A percentile compares a stretch with the other conserved stretches of the same genome.
Evolutionary conservation across 2,329 filamentous ascomycete species (phyloP).

Genomic region (Cladosporium halotolerans): DNA sequence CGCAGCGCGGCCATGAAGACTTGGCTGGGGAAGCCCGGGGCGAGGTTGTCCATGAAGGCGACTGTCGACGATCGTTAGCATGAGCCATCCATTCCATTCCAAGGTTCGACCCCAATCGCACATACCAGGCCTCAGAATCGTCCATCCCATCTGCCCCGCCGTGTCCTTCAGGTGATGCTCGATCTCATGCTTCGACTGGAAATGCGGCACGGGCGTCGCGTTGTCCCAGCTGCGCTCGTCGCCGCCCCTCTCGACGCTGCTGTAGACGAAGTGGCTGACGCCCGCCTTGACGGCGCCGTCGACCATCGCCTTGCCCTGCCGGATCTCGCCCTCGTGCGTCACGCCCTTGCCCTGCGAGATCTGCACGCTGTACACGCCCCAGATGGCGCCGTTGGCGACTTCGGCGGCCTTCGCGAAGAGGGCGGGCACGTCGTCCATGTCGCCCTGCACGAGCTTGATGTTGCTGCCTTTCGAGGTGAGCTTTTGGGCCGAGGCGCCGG

Average conservation of each 20-base stretch:
- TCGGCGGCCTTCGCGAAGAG: slow-evolving; percentile 46
- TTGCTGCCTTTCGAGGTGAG: slow-evolving; percentile 40
- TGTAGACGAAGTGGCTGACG: slow-evolving; percentile 60
- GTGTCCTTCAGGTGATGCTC: slow-evolving; percentile 53
- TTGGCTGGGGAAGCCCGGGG: slow-evolving; percentile 43
- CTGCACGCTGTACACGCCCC: slow-evolving; percentile 58
- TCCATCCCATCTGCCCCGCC: slow-evolving; percentile 51
- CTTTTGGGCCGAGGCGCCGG: slow-evolving; percentile 44
- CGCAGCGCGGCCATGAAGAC: slow-evolving; percentile 45
- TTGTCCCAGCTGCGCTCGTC: slow-evolving; percentile 47
- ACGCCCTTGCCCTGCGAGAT: slow-evolving; percentile 40
- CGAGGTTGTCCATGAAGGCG: slow-evolving; percentile 58
- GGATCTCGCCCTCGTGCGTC: slow-evolving; percentile 43
- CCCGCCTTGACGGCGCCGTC: slow-evolving; percentile 50
- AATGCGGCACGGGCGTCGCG: slow-evolving; percentile 55
- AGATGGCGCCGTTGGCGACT: slow-evolving; percentile 27
- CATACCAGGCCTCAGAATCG: slow-evolving; percentile 44
- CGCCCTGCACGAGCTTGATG: slow-evolving; percentile 49
- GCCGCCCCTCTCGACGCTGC: slow-evolving; percentile 58
- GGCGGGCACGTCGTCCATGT: slow-evolving; percentile 44
- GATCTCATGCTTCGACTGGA: slow-evolving; percentile 50
- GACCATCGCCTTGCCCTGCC: slow-evolving; percentile 54
- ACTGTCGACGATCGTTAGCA: slow-evolving; percentile 30
- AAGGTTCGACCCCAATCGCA: too few relatives aligned
- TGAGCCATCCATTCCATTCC: background rate